Conservation (phyloP, 2,329 filamentous ascomycete species). For the Ophiostoma sp. region DNA sequence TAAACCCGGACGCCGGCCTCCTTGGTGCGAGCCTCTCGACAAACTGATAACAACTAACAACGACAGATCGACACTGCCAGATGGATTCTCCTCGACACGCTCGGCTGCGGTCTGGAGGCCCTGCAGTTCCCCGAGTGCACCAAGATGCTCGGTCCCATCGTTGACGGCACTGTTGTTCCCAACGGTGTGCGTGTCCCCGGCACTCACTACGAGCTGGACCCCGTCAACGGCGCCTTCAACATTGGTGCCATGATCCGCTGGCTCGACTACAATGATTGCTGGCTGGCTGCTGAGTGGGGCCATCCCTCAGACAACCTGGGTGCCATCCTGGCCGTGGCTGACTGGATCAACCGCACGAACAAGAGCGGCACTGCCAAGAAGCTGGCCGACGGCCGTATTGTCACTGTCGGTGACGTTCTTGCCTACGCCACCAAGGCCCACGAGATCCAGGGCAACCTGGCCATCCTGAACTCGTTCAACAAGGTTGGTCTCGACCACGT, state of each 20-base stretch:
- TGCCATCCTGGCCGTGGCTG: constrained; percentile 90
- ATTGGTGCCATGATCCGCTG: constrained; percentile 98
- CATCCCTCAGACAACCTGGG: constrained; percentile 98
- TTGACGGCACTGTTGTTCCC: constrained; percentile 84
- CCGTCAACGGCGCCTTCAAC: constrained; percentile 95
- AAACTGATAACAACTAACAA: not conserved
- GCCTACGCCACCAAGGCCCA: constrained; percentile 99
- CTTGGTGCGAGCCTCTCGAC: not conserved
- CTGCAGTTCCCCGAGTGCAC: constrained; percentile 93
- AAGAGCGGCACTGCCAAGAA: constrained; percentile 37
- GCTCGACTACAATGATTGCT: constrained; percentile 99
- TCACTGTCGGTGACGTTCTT: constrained; percentile 84
- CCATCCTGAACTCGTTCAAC: constrained; percentile 97
- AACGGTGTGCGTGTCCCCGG: constrained; percentile 88
- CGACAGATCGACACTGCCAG: constrained; percentile 77
- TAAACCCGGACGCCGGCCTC: not conserved
- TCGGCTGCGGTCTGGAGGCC: constrained; percentile 93
- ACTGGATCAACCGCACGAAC: constrained; percentile 94
- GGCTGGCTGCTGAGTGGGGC: constrained; percentile 94
- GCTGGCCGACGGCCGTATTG: constrained; percentile 78
- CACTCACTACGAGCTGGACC: constrained; percentile 90
- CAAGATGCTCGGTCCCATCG: constrained; percentile 87
- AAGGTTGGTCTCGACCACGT: constrained; percentile 98
- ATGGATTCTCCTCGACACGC: constrained; percentile 93
- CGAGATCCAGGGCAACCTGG: constrained; percentile 96